Evolutionary conservation across 2,329 filamentous ascomycete genomes (phyloP).

Genomic region (Zymoseptoria ardabiliae): DNA sequence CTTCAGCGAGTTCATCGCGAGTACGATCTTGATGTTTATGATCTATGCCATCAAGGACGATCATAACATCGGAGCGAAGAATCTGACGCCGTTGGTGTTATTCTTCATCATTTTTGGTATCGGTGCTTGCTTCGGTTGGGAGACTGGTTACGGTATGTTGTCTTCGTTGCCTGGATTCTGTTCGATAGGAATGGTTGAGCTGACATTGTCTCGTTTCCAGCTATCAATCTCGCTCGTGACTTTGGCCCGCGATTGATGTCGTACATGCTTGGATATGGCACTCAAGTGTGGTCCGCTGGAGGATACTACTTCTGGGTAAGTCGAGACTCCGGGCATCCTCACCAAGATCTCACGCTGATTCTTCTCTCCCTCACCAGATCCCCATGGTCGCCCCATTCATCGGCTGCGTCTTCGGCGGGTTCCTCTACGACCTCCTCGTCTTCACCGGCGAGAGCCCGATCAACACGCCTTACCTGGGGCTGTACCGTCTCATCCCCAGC

Average conservation of each 20-base stretch:
- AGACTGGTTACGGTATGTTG: constrained; percentile 48
- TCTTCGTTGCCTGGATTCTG: not conserved
- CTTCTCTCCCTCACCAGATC: constrained; percentile 43
- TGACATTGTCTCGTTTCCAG: constrained; percentile 23
- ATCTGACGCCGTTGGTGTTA: constrained; percentile 52
- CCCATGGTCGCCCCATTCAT: constrained; percentile 66
- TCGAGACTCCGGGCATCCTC: too few species aligned
- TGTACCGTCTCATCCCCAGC: constrained; percentile 41
- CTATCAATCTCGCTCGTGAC: constrained; percentile 66
- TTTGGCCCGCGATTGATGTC: constrained; percentile 60
- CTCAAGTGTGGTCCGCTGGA: constrained; percentile 59
- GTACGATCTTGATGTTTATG: constrained; percentile 60
- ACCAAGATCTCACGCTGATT: too few species aligned
- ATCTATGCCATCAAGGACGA: constrained; percentile 62
- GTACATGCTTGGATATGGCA: constrained; percentile 61
- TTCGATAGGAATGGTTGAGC: not conserved
- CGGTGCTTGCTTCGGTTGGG: constrained; percentile 66
- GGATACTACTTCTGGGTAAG: constrained; percentile 63
- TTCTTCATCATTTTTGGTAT: constrained; percentile 70
- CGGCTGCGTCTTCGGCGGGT: constrained; percentile 57
- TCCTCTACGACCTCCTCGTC: constrained; percentile 60
- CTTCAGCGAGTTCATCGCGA: constrained; percentile 65
- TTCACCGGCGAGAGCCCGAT: constrained; percentile 63
- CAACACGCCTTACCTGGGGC: constrained; percentile 58
- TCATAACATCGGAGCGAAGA: constrained; percentile 50